These are phyloP conservation scores for Phytophthora pinifolia DNA, from an alignment of 352 stramenopile genomes.

Conservation along the genomic window DNA sequence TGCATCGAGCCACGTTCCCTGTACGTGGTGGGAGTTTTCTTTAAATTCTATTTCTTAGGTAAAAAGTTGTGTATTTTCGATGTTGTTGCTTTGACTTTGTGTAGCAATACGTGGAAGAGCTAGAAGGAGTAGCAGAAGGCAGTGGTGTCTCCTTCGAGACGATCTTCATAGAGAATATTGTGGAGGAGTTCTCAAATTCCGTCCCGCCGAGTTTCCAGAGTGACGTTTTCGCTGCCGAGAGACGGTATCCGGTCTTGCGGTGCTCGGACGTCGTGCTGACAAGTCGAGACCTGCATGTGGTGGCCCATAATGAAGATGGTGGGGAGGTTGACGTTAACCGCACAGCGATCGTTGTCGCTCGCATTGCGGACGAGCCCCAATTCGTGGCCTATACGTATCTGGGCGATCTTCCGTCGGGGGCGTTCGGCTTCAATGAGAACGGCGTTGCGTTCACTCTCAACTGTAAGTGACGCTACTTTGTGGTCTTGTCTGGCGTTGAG, in stretches of 20 bases:
- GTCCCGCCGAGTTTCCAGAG: slow-evolving; percentile 45
- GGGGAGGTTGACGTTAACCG: slow-evolving; percentile 53
- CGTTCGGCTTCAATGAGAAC: slow-evolving; percentile 72
- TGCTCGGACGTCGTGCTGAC: slow-evolving; percentile 76
- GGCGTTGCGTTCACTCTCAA: slow-evolving; percentile 79
- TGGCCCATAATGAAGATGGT: slow-evolving; percentile 78
- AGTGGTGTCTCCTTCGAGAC: slow-evolving; percentile 60
- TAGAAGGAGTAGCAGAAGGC: slow-evolving; percentile 60
- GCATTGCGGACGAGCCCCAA: slow-evolving; percentile 46
- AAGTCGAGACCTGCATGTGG: slow-evolving; percentile 37
- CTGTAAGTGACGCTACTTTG: slow-evolving; percentile 38
- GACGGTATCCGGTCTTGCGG: slow-evolving; percentile 38
- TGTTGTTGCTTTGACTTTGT: not conserved
- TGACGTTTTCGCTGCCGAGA: slow-evolving; percentile 13
- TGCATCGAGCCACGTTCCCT: slow-evolving; percentile 52
- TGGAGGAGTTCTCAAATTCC: slow-evolving; percentile 70
- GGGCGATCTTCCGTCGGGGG: slow-evolving; percentile 66
- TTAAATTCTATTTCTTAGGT: not conserved
- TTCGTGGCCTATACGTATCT: slow-evolving; percentile 80
- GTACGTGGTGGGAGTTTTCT: slow-evolving; percentile 23
- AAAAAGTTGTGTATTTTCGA: not conserved
- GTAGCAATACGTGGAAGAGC: slow-evolving; percentile 70
- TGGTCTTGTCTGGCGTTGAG: too few relatives aligned
- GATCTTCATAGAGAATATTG: slow-evolving; percentile 74
- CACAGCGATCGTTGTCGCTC: slow-evolving; percentile 62